phyloP scores from a whole-genome alignment of 2,329 filamentous ascomycete species.

The Elsinoe australis region DNA sequence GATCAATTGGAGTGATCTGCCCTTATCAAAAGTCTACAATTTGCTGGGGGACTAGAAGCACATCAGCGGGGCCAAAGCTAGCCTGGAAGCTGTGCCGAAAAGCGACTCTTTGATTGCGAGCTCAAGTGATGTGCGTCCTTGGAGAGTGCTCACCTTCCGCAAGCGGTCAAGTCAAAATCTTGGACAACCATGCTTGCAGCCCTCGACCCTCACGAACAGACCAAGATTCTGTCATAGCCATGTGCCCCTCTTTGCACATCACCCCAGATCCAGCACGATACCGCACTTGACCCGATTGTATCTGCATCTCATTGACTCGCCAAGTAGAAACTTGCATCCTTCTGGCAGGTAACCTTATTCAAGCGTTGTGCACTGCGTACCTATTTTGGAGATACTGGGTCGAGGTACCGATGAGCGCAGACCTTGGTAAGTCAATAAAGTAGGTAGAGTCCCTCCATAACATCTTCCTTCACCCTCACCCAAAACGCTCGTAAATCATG shows the following conservation, averaged over 20 bases:
- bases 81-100: conserved; percentile 9
- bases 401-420: conserved; percentile 2
- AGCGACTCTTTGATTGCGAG: neutral
- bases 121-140: conserved; percentile 14
- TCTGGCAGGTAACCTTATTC: conserved; percentile 10
- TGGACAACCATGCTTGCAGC: conserved; percentile 16
- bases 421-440: conserved; percentile 9
- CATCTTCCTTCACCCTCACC: neutral
- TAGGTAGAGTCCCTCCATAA: neutral
- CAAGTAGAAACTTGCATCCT: conserved; percentile 9
- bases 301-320: neutral
- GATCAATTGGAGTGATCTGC: conserved; percentile 1
- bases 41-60: neutral
- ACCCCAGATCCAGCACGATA: too few species aligned
- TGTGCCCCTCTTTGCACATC: conserved; percentile 12
- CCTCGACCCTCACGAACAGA: conserved; percentile 4
- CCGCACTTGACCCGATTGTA: too few species aligned
- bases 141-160: conserved; percentile 3
- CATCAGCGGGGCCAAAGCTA: neutral
- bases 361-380: neutral
- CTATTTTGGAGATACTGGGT: conserved; percentile 2
- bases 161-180: conserved; percentile 6
- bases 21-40: conserved; percentile 14
- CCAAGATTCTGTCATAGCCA: conserved; percentile 15
- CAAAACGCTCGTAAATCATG: neutral